Evolutionary conservation across 2,329 filamentous ascomycete genomes (phyloP).

Genomic region (Hypoxylon sp.): DNA sequence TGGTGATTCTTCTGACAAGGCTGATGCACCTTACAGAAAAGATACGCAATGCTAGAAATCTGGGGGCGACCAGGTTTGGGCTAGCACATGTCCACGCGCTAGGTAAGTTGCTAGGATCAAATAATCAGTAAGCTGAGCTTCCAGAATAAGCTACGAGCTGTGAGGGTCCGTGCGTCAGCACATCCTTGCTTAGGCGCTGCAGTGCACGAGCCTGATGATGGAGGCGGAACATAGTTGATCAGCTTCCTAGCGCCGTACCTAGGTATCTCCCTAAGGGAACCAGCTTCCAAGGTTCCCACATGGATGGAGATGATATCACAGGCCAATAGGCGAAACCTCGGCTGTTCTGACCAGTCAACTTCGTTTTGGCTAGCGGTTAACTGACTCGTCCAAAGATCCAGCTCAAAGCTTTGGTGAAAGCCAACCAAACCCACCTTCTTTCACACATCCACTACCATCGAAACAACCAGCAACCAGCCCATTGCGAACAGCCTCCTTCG

Average conservation of each 20-base stretch:
- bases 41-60: slow-evolving; percentile 17
- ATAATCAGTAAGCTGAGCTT: slow-evolving; percentile 14
- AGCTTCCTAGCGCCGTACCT: background rate
- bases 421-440: background rate
- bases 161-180: slow-evolving; percentile 2
- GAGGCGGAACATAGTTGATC: slow-evolving; percentile 6
- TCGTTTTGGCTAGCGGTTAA: slow-evolving; percentile 13
- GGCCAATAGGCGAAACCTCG: slow-evolving; percentile 25
- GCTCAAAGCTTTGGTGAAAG: slow-evolving; percentile 3
- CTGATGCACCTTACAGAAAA: slow-evolving; percentile 15
- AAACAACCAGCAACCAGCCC: slow-evolving; percentile 8
- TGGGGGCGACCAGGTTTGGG: slow-evolving; percentile 1
- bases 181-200: background rate
- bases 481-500: slow-evolving; percentile 43
- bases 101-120: background rate
- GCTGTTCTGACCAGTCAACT: slow-evolving; percentile 21
- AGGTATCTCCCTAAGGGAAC: too few relatives aligned
- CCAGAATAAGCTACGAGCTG: slow-evolving; percentile 5
- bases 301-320: background rate
- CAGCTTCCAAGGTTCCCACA: too few relatives aligned
- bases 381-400: background rate
- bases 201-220: background rate
- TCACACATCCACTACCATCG: background rate
- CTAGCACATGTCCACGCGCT: background rate
- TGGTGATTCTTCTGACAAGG: slow-evolving; percentile 1